phyloP scores from a whole-genome alignment of 2,329 filamentous ascomycete species.

The Cladophialophora psammophila region DNA sequence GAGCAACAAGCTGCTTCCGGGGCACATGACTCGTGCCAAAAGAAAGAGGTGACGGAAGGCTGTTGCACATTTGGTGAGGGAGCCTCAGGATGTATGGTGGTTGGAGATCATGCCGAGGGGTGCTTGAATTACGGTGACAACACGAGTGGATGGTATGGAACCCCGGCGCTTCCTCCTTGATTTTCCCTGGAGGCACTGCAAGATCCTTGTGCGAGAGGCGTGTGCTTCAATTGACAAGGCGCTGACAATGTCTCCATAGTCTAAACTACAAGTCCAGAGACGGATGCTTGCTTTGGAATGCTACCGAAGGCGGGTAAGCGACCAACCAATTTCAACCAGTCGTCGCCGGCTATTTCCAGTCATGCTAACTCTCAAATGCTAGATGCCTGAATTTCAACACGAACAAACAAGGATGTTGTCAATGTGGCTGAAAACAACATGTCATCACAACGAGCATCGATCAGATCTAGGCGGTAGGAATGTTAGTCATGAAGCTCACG shows the following conservation, averaged over 20 bases:
- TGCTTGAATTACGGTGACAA: constrained; percentile 35
- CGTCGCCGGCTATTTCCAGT: not conserved
- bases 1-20: constrained; percentile 7
- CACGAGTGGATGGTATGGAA: constrained; percentile 32
- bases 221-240: not conserved
- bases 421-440: constrained; percentile 26
- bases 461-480: not conserved
- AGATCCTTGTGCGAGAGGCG: not conserved
- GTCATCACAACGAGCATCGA: not conserved
- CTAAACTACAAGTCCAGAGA: constrained; percentile 34
- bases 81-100: constrained; percentile 33
- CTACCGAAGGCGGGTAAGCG: constrained; percentile 33
- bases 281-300: constrained; percentile 31
- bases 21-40: constrained; percentile 1
- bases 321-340: not conserved
- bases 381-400: constrained; percentile 29
- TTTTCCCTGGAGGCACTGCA: not conserved
- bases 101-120: constrained; percentile 31
- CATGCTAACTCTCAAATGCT: not conserved
- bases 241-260: constrained; percentile 18
- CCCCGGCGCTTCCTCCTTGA: not conserved
- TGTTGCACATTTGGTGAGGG: constrained; percentile 34
- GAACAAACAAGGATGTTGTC: constrained; percentile 27
- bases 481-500: not conserved
- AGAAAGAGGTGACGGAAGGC: constrained; percentile 29